A percentile compares a stretch with the other conserved stretches of the same genome.
These are phyloP conservation scores for Phlegmacium glaucopus DNA, from an alignment of 768 basidiomycete genomes.

Conservation along the genomic window DNA sequence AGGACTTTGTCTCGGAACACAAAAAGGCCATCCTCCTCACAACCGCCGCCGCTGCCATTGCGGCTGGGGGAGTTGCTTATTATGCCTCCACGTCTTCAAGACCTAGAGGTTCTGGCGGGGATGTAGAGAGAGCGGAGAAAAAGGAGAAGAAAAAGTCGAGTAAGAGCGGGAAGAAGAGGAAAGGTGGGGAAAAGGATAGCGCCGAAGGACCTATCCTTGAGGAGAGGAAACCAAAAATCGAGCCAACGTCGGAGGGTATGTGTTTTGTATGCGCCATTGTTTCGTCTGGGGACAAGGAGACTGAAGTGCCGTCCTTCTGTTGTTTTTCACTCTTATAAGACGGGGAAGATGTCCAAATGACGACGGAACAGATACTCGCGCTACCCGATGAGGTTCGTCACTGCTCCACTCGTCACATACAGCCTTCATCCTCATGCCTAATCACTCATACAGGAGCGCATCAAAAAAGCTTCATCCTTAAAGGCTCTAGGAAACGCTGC, in stretches of 20 bases:
- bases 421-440: not conserved
- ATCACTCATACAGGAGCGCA: conserved; percentile 50
- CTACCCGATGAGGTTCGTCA: conserved; percentile 56
- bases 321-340: conserved; percentile 9
- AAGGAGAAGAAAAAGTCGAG: conserved; percentile 42
- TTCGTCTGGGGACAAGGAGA: conserved; percentile 12
- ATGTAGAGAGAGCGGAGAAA: conserved; percentile 44
- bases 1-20: conserved; percentile 71
- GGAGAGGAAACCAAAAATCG: conserved; percentile 51
- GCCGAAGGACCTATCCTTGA: conserved; percentile 72
- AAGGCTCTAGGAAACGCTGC: conserved; percentile 72
- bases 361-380: conserved; percentile 51
- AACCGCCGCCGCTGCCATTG: conserved; percentile 65
- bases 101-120: conserved; percentile 21
- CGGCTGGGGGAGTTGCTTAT: conserved; percentile 70
- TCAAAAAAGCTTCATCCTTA: conserved; percentile 55
- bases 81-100: conserved; percentile 57
- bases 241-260: conserved; percentile 22
- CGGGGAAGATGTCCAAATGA: conserved; percentile 39
- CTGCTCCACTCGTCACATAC: not conserved
- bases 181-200: conserved; percentile 47
- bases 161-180: conserved; percentile 55
- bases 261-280: not conserved
- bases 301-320: conserved; percentile 4
- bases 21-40: conserved; percentile 70